Evolutionary conservation across 768 basidiomycete genomes (phyloP), one percentile per base, ranked within the genome.

Genomic region (Dictyophora rubrovolvata): DNA sequence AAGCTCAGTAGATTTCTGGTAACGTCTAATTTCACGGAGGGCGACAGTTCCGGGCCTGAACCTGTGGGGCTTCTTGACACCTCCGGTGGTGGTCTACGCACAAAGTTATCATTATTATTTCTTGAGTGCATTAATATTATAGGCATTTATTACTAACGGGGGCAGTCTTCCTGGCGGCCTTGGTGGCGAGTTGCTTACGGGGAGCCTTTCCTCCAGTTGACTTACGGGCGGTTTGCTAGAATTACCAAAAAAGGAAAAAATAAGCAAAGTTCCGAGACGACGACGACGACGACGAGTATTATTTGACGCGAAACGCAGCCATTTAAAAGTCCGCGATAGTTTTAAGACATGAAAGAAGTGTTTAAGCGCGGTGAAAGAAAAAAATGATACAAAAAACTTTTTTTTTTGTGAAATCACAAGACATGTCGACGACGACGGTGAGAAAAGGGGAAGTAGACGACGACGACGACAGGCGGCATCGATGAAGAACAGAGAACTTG

Each of bases 41-140:
- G 95, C 95, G 79, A 99, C 95, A 65, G 95, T 98, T 80, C 95
- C 89, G 65, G 89, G 89, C 69, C 89, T 83, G 87, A 95, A 97
- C 72, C 94, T 81, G 74, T 98, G 94, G 61, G 94, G 95, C 81
- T 98, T 99, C 94, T 98, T 98, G 69, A 96, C 93, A 85, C 93
- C 93, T 76, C 93, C 93, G 63, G 93, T 87, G 60, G 88, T 55
- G 35, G 57, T 59, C 57, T 59, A 28, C 49, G 14, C 7, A 20
- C 48, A 52, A 5, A 51, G 2, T 28, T 28, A 53, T 17, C 49
- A 59, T 22, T 1, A 51, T 22, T 18, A 23, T 8, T 4, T 3
- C 4, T 12, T 14, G 2, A 14, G 42, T n/a, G n/a, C n/a, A n/a
- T 42, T 18, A 20, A 14, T 22, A 59, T 9, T 6, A 14, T 23